Percentiles rank a stretch among this genome's conserved stretches.
These are phyloP conservation scores for Blastobotrys malaysiensis DNA, from an alignment of 1,139 yeast genomes.

Conservation along the genomic window DNA sequence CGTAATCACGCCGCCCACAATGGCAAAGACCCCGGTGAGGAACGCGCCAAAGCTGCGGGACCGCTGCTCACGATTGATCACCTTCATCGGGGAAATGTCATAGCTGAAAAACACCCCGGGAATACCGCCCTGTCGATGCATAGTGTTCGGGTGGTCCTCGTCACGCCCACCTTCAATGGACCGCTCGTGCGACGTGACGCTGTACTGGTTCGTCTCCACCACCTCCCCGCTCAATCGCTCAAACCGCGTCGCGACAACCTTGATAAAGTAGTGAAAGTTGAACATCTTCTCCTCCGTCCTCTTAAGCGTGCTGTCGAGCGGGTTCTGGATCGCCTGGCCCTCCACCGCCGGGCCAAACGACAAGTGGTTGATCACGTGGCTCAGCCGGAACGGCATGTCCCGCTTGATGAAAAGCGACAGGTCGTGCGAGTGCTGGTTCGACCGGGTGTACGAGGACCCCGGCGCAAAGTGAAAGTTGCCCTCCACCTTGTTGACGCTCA, in stretches of 20 bases:
- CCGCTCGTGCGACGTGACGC: constrained; percentile 86
- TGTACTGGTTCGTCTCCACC: constrained; percentile 85
- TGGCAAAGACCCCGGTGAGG: constrained; percentile 76
- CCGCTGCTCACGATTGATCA: constrained; percentile 76
- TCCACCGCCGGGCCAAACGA: constrained; percentile 69
- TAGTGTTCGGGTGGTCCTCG: constrained; percentile 81
- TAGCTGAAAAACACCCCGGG: constrained; percentile 87
- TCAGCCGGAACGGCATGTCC: constrained; percentile 50
- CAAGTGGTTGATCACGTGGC: constrained; percentile 72
- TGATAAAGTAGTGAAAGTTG: constrained; percentile 70
- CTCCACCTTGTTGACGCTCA: constrained; percentile 75
- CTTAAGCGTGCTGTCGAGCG: constrained; percentile 57
- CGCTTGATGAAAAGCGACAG: constrained; percentile 59
- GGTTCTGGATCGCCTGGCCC: constrained; percentile 38
- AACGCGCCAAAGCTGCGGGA: constrained; percentile 82
- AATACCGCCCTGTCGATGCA: constrained; percentile 80
- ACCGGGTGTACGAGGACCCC: constrained; percentile 60
- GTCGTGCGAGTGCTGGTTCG: constrained; percentile 70
- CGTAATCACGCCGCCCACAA: constrained; percentile 89
- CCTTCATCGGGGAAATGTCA: constrained; percentile 90
- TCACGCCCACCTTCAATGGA: constrained; percentile 84
- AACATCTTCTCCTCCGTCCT: constrained; percentile 51
- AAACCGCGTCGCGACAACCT: constrained; percentile 86
- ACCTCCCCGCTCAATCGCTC: constrained; percentile 52
- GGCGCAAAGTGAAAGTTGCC: constrained; percentile 97